Evolutionary conservation across 176 grass and related monocot species (phyloP), one percentile per base, ranked within the genome.

Genomic region (Cenchrus fungigraminus): DNA sequence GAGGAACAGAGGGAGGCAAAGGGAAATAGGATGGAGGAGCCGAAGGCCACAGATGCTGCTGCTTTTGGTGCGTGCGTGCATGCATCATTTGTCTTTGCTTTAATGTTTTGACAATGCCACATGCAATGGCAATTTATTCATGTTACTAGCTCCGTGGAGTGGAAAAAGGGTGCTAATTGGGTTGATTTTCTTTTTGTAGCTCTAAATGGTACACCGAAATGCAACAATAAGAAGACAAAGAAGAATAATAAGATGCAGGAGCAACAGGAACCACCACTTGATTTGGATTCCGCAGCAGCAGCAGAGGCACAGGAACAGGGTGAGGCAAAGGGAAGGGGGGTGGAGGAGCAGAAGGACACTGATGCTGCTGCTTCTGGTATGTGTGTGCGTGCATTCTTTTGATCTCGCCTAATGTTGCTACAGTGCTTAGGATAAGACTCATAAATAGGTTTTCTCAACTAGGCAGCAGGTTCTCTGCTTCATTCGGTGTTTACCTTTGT

Each of bases 361-460:
- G 8, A 17, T 54, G 72, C 71, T 74, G 14, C 49, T 53, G 25
- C 49, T 53, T 74, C 71, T 54, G 70, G 22, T 73, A 73, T 73
- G 22, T 51, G n/a, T 52, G 6, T 73, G 42, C 10, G 6, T 47
- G 68, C 67, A 28, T 9, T 20, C 20, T 60, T 60, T 60, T 60
- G 19, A 60, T 20, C 19, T 60, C n/a, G 57, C 20, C 57, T 60
- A 22, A 22, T 60, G 57, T 22, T 3, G 6, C 22, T 8, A 73
- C 46, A 52, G n/a, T 73, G 12, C 13, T 46, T 79, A 73, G 22
- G 45, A 72, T 71, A 46, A 16, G 14, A 20, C n/a, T 55, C 7
- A 37, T 29, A 57, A 57, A 12, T 87, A 82, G 32, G 54, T 73
- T 71, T 83, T 71, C 70, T 53, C 52, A 66, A 49, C 8, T 28